Base-by-base conservation (phyloP, 2,329 filamentous ascomycete genomes). In the Neopestalotiopsis rosae region DNA sequence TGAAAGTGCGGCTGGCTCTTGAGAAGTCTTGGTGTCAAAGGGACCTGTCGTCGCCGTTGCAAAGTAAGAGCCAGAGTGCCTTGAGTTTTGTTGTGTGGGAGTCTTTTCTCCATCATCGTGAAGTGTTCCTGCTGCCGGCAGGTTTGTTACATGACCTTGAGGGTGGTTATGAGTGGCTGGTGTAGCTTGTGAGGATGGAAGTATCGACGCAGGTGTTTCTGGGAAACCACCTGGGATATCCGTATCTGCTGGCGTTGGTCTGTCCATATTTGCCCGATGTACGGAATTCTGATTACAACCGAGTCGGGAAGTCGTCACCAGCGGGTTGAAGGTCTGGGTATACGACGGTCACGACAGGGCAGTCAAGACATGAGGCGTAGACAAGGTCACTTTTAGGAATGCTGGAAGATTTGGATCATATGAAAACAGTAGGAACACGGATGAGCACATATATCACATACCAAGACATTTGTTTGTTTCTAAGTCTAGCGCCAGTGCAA, bases 221-320 rank as follows among this genome's bases (percentile, higher is more conserved):
- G 77, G 77, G 38, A 74, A 80, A 2, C 77, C 78, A 45, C 78
- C 78, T 38, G 78, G 78, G 30, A 80, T 68, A 68, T 78, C 78
- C 20, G 70, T 75, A 66, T 79, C 75, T 67, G 71, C 71, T 40
- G 78, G 78, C 10, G 78, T 79, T 7, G 71, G 72, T 42, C 58
- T 73, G 10, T 75, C 72, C 76, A 78, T 79, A 13, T 24, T 61
- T 71, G 30, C 57, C 24, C 13, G 13, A 17, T 59, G 12, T 34
- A 34, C 57, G 17, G 14, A 34, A 17, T 30, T 30, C 17, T 6
- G 30, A n/a, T 17, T 24, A 30, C 24, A 24, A 24, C 30, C 24
- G 30, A 24, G 13, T 34, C 9, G 24, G 17, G 24, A 34, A 34
- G 24, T 59, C 24, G 57, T 59, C 13, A 34, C 24, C 57, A 13